phyloP scores from a whole-genome alignment of 2,329 filamentous ascomycete species.

The Aspergillus tubingensis region DNA sequence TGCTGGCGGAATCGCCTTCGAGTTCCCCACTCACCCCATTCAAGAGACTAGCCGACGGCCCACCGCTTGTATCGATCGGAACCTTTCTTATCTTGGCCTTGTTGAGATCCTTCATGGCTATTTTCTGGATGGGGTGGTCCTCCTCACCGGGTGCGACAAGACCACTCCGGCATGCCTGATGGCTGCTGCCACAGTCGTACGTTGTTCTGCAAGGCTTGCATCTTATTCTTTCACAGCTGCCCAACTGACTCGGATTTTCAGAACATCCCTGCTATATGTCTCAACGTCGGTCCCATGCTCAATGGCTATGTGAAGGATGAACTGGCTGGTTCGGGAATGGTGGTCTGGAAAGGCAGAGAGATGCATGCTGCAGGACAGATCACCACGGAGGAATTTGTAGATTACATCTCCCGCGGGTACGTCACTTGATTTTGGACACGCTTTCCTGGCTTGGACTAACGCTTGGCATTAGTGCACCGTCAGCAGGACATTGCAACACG shows the following conservation, averaged over 20 bases:
- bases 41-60: slow-evolving; percentile 53
- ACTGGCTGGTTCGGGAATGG: slow-evolving; percentile 49
- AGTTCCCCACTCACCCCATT: slow-evolving; percentile 56
- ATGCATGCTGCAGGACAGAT: slow-evolving; percentile 52
- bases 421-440: slow-evolving; percentile 6
- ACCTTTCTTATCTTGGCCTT: slow-evolving; percentile 51
- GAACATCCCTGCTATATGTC: slow-evolving; percentile 55
- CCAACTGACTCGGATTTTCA: slow-evolving; percentile 20
- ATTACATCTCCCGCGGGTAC: slow-evolving; percentile 48
- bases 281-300: slow-evolving; percentile 57
- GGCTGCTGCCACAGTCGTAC: slow-evolving; percentile 53
- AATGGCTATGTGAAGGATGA: slow-evolving; percentile 50
- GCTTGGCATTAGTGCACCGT: slow-evolving; percentile 42
- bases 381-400: slow-evolving; percentile 47
- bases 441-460: neutral
- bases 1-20: slow-evolving; percentile 53
- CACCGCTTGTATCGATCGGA: slow-evolving; percentile 53
- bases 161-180: slow-evolving; percentile 55
- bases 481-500: slow-evolving; percentile 54
- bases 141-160: slow-evolving; percentile 57
- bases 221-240: neutral
- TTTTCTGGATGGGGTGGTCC: slow-evolving; percentile 53
- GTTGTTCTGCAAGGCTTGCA: slow-evolving; percentile 9
- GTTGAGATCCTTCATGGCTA: slow-evolving; percentile 54
- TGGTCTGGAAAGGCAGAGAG: slow-evolving; percentile 54